Percentiles rank a stretch among this genome's conserved stretches.
Evolutionary conservation across 148 eudicot species (phyloP).

Genomic region (Camellia lanceoleosa): DNA sequence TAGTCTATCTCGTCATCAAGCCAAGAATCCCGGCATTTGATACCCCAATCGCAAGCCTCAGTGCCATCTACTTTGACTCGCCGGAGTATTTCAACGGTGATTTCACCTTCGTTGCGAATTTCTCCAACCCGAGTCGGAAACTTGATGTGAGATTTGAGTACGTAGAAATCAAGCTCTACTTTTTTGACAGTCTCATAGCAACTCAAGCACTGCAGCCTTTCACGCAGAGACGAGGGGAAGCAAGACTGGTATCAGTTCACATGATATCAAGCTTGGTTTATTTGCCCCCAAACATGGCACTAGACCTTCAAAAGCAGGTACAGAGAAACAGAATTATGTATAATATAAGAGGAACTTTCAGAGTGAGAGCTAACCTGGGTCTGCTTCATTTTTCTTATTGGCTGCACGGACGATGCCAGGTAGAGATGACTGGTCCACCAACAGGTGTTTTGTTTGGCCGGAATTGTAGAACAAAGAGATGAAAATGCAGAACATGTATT

Average conservation of each 20-base stretch:
- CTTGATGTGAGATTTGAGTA: constrained; percentile 55
- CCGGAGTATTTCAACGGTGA: constrained; percentile 66
- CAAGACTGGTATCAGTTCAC: constrained; percentile 42
- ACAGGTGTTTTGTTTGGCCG: constrained; percentile 52
- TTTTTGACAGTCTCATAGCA: constrained; percentile 54
- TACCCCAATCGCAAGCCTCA: constrained; percentile 54
- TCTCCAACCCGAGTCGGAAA: constrained; percentile 74
- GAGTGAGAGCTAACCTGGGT: constrained; percentile 53
- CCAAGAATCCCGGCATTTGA: constrained; percentile 66
- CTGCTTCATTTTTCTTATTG: constrained; percentile 51
- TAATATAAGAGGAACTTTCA: constrained; percentile 56
- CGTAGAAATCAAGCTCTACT: constrained; percentile 52
- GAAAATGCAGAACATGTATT: constrained; percentile 15
- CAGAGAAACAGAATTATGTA: constrained; percentile 56
- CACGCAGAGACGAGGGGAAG: constrained; percentile 44
- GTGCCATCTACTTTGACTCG: constrained; percentile 63
- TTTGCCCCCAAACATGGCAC: constrained; percentile 57
- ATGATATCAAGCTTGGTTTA: constrained; percentile 80
- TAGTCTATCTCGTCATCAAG: constrained; percentile 49
- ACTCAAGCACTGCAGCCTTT: constrained; percentile 49
- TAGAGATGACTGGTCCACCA: constrained; percentile 86
- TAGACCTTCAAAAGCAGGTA: constrained; percentile 63
- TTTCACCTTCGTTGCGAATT: constrained; percentile 51
- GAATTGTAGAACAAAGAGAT: constrained; percentile 65
- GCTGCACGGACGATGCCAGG: constrained; percentile 59